A percentile compares a stretch with the other conserved stretches of the same genome.
Conservation (phyloP, 1,284 basidiomycete species). For the Thelephora terrestris region DNA sequence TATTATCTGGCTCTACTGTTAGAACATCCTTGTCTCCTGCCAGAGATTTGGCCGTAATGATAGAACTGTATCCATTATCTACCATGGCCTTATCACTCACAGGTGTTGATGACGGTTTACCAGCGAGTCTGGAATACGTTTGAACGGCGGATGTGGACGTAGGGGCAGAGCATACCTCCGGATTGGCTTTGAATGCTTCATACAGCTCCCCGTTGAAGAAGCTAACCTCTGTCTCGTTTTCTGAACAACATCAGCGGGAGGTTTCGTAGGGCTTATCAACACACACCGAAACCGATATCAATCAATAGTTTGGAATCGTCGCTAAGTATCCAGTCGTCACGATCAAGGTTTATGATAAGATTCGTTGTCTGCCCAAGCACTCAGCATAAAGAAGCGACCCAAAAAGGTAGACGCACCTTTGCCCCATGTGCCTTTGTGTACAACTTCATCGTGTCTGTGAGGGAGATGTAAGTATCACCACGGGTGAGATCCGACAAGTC, state of each 20-base stretch:
- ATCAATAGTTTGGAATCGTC: slow-evolving; percentile 57
- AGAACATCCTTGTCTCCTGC: neutral
- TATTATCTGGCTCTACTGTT: neutral
- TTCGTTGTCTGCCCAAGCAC: slow-evolving; percentile 64
- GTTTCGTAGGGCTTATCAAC: neutral
- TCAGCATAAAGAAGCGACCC: neutral
- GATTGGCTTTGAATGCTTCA: slow-evolving; percentile 71
- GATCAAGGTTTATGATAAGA: slow-evolving; percentile 90
- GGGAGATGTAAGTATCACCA: neutral
- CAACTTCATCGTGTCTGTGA: slow-evolving; percentile 83
- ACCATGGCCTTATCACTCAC: too few species aligned
- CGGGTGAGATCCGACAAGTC: neutral
- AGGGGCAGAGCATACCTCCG: slow-evolving; percentile 46
- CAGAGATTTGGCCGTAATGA: neutral
- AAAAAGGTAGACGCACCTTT: slow-evolving; percentile 45
- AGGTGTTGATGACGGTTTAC: neutral
- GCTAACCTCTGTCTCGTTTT: slow-evolving; percentile 91
- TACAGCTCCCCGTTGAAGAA: slow-evolving; percentile 78
- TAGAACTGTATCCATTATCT: neutral
- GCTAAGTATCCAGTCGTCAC: slow-evolving; percentile 85
- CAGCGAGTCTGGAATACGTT: neutral
- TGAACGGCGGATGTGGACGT: too few species aligned
- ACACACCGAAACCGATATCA: slow-evolving; percentile 67
- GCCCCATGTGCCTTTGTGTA: slow-evolving; percentile 93
- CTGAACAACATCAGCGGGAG: slow-evolving; percentile 31